These are phyloP conservation scores for Phlebopus sp. DNA, from an alignment of 1,284 basidiomycete species.

Conservation along the genomic window DNA sequence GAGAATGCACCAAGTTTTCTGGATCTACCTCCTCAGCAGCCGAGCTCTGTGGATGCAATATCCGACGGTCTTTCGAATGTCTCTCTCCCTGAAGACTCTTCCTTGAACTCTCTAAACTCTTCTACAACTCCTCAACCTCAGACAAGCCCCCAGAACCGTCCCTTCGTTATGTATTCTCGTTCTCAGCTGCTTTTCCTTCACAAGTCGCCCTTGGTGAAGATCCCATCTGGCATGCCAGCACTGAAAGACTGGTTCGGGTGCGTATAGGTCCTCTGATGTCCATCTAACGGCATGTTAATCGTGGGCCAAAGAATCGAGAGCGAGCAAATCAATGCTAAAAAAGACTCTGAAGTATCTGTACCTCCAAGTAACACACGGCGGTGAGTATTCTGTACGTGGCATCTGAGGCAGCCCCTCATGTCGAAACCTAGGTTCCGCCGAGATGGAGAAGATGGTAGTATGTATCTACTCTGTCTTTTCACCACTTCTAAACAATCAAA, in stretches of 20 bases:
- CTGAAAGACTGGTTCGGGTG: constrained; percentile 89
- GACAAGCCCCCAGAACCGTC: constrained; percentile 27
- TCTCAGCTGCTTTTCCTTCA: constrained; percentile 64
- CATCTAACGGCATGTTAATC: constrained; percentile 20
- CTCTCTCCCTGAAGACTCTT: constrained; percentile 13
- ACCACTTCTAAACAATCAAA: constrained; percentile 36
- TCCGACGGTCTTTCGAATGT: constrained; percentile 24
- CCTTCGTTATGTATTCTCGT: constrained; percentile 63
- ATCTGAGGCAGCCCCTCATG: constrained; percentile 50
- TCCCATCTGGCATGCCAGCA: constrained; percentile 72
- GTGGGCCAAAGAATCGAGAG: constrained; percentile 48
- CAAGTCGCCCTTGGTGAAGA: constrained; percentile 73
- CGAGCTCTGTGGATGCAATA: constrained; percentile 20
- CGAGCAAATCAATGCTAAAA: constrained; percentile 59
- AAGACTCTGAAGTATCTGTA: constrained; percentile 56
- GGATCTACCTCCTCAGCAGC: constrained; percentile 8
- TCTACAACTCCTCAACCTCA: constrained; percentile 11
- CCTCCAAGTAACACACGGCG: constrained; percentile 52
- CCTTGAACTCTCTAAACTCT: constrained; percentile 10
- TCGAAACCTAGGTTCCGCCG: constrained; percentile 61
- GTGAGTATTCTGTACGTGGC: constrained; percentile 61
- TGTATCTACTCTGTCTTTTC: constrained; percentile 18
- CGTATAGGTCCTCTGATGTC: constrained; percentile 26
- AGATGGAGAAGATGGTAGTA: constrained; percentile 71
- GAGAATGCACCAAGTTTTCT: constrained; percentile 13